Conservation (phyloP, 495 filamentous ascomycete species). For the Venustampulla echinocandica region DNA sequence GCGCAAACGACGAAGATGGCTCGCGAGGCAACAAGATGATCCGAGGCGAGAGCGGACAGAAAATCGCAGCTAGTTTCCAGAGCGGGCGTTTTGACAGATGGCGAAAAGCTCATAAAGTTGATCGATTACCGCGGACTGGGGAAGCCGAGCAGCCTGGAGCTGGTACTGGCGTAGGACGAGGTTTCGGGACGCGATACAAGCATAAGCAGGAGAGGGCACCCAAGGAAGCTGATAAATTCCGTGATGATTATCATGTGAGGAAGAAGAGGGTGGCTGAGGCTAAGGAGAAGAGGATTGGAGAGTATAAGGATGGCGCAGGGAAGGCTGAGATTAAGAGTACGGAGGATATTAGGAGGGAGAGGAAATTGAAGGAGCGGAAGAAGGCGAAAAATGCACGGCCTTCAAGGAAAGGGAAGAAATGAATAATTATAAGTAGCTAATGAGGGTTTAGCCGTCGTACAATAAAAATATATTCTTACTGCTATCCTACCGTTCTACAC, state of each 20-base stretch:
- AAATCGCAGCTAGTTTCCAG: constrained; percentile 88
- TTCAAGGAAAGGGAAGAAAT: constrained; percentile 44
- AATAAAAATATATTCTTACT: too few relatives aligned
- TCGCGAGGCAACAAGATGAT: constrained; percentile 78
- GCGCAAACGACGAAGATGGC: constrained; percentile 90
- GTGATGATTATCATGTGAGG: constrained; percentile 80
- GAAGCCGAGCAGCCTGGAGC: constrained; percentile 55
- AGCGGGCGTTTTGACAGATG: constrained; percentile 89
- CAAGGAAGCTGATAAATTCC: constrained; percentile 82
- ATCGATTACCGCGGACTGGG: constrained; percentile 66
- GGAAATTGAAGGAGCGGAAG: constrained; percentile 63
- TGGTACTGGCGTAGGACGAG: constrained; percentile 24
- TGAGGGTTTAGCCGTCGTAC: too few relatives aligned
- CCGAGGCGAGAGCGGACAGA: constrained; percentile 83
- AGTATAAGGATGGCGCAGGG: constrained; percentile 56
- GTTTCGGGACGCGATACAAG: constrained; percentile 50
- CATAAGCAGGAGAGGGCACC: constrained; percentile 80
- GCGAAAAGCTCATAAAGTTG: constrained; percentile 76
- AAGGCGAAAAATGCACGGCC: constrained; percentile 87
- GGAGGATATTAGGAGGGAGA: constrained; percentile 76
- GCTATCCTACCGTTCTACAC: too few relatives aligned
- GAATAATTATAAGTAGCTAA: too few relatives aligned
- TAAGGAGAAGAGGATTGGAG: constrained; percentile 69
- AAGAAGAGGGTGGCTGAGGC: constrained; percentile 87
- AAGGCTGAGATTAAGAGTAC: constrained; percentile 72